Base-by-base conservation (phyloP, 2,329 filamentous ascomycete genomes). In the Byssochlamys sp. region DNA sequence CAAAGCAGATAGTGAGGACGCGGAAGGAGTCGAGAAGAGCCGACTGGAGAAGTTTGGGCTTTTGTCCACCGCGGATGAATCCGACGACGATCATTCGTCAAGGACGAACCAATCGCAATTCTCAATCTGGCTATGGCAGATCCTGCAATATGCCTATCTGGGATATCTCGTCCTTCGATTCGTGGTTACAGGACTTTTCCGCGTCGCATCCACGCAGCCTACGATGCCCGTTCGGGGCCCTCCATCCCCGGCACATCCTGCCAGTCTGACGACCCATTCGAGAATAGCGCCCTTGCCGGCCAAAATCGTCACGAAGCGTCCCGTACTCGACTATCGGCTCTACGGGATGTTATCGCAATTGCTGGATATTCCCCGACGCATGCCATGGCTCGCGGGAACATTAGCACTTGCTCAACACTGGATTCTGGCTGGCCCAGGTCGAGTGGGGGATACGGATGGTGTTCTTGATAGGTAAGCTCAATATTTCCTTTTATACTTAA, bases 341-440 rank as follows among this genome's bases (percentile, higher is more conserved):
- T 96, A 89, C 85, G 79, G 84, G 66, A 89, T 88, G 73, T 72
- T 87, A 57, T 85, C 85, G 61, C 85, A 84, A 71, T 74, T 95
- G 61, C 75, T 91, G 64, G 85, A 91, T 78, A 75, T 96, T 69
- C 80, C 87, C 64, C 73, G 78, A 63, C 88, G 90, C 73, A 95
- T 96, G 90, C 92, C 92, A 62, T 97, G 92, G 92, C 81, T 96
- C 57, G 81, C 80, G 69, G 90, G 90, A 69, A 77, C 83, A 64
- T 72, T 94, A 59, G 88, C 88, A 58, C 82, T 96, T 73, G 72
- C 87, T 64, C 90, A 94, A 75, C 86, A 88, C 79, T 80, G 84
- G 64, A 81, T 85, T 67, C 75, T 92, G 68, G 78, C 80, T 67
- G 90, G 91, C 26, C 89, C 89, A 62, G 89, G 90, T 67, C 82